Base-by-base conservation (phyloP, 2,329 filamentous ascomycete genomes). In the Aspergillus nomiae region DNA sequence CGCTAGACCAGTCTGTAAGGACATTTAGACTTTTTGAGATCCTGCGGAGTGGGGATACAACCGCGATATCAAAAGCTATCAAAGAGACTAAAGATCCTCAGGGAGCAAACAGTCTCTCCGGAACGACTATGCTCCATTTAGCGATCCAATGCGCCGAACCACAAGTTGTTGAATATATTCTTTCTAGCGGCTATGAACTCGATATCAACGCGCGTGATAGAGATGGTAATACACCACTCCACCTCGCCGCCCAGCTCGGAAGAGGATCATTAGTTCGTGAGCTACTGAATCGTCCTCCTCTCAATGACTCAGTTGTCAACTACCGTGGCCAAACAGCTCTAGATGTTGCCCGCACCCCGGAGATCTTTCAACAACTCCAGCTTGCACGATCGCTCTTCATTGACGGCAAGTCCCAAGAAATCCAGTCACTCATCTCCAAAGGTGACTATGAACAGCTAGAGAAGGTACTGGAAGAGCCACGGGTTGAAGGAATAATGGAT, bases 21-120 rank as follows among this genome's bases (percentile, higher is more conserved):
- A 94, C 96, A 69, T 99, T 99, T 78, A 89, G 94, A 69, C 88
- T 97, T 54, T 97, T 98, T 74, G 95, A 98, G 80, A 91, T 94
- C 48, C 83, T 99, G 67, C 88, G 94, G 68, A 95, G 87, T 76
- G 95, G 95, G 59, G 94, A 99, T 76, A 96, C 92, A 0, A 90
- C 89, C 16, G 92, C 91, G 43, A 97, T 99, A 71, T 92, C 92
- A 34, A 94, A 90, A 75, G 91, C 91, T 1, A 91, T 97, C 68
- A 77, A 80, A 79, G 69, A 90, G 84, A 83, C 69, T 62, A 79
- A 72, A 84, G 84, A 70, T 85, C 86, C 67, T 69, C 85, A 69
- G 77, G 81, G 63, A 75, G 81, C 65, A 70, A 77, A 65, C 72
- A 78, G 64, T 71, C 77, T 67, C 72, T 83, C 61, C 76, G 94